These are phyloP conservation scores for Fusarium tricinctum DNA, from an alignment of 2,329 filamentous ascomycete genomes.

Conservation along the genomic window DNA sequence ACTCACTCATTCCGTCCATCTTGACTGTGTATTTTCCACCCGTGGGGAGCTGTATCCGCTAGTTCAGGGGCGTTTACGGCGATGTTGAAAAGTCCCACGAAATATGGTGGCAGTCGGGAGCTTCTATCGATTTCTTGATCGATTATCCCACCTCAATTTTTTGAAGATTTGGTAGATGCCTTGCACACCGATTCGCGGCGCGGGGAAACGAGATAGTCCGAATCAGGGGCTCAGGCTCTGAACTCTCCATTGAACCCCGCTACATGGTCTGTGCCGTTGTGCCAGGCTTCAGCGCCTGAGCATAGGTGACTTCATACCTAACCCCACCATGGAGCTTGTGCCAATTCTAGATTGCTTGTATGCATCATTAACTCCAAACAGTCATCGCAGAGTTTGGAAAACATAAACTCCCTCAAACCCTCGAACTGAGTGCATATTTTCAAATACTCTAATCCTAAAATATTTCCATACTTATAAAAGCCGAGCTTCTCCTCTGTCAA, in stretches of 20 bases:
- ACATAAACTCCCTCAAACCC: neutral
- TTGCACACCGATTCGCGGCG: conserved; percentile 50
- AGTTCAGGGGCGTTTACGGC: conserved; percentile 43
- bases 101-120: conserved; percentile 49
- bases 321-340: conserved; percentile 46
- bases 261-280: neutral
- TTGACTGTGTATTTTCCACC: conserved; percentile 50
- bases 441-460: neutral
- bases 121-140: conserved; percentile 51
- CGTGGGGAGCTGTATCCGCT: conserved; percentile 49
- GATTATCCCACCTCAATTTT: conserved; percentile 52
- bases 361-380: conserved; percentile 28
- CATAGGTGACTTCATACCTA: conserved; percentile 44
- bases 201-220: conserved; percentile 55
- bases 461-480: conserved; percentile 1
- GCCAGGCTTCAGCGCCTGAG: conserved; percentile 21
- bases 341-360: conserved; percentile 26
- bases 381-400: neutral
- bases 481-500: neutral
- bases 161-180: conserved; percentile 52
- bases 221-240: conserved; percentile 32
- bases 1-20: conserved; percentile 58
- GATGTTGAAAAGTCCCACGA: conserved; percentile 43
- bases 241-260: conserved; percentile 6
- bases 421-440: neutral